Percentiles rank a stretch among this genome's conserved stretches.
Evolutionary conservation across 208 protist genomes (phyloP).

Genomic region (Trypanosoma scelopori): DNA sequence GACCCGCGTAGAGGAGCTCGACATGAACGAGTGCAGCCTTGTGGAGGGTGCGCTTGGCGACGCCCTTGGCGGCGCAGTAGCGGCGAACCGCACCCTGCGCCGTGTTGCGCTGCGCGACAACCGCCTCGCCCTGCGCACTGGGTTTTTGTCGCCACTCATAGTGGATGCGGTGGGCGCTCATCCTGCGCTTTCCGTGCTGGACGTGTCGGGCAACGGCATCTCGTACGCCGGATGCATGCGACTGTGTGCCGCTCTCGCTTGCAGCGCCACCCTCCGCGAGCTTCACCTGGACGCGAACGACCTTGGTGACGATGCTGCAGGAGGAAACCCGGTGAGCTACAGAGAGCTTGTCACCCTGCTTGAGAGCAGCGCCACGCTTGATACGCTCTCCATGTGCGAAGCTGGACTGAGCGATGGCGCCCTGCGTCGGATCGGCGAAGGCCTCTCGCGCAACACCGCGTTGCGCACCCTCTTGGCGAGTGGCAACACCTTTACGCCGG

Average conservation of each 20-base stretch:
- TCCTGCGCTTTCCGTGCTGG: constrained; percentile 11
- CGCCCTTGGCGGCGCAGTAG: constrained; percentile 19
- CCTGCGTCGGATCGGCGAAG: constrained; percentile 23
- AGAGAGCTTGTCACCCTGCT: constrained; percentile 21
- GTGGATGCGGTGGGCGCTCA: constrained; percentile 17
- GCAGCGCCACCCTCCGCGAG: constrained; percentile 17
- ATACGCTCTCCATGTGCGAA: constrained; percentile 11
- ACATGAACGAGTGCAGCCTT: constrained; percentile 20
- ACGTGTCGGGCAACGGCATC: constrained; percentile 25
- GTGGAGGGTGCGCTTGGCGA: constrained; percentile 13
- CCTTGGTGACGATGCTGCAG: neutral
- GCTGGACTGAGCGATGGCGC: constrained; percentile 18
- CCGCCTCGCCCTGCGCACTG: constrained; percentile 8
- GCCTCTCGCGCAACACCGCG: constrained; percentile 16
- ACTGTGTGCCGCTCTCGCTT: constrained; percentile 22
- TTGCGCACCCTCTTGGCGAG: constrained; percentile 18
- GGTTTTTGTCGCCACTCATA: constrained; percentile 17
- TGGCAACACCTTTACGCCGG: constrained; percentile 22
- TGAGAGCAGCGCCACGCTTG: constrained; percentile 21
- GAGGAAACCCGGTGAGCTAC: neutral
- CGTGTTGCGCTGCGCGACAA: constrained; percentile 15
- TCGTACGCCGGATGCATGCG: constrained; percentile 15
- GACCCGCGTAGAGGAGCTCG: constrained; percentile 14
- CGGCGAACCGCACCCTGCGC: constrained; percentile 16
- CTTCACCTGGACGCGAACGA: constrained; percentile 25